Evolutionary conservation across 2,329 filamentous ascomycete genomes (phyloP), one percentile per base, ranked within the genome.

Genomic region (Ascochyta pisi): DNA sequence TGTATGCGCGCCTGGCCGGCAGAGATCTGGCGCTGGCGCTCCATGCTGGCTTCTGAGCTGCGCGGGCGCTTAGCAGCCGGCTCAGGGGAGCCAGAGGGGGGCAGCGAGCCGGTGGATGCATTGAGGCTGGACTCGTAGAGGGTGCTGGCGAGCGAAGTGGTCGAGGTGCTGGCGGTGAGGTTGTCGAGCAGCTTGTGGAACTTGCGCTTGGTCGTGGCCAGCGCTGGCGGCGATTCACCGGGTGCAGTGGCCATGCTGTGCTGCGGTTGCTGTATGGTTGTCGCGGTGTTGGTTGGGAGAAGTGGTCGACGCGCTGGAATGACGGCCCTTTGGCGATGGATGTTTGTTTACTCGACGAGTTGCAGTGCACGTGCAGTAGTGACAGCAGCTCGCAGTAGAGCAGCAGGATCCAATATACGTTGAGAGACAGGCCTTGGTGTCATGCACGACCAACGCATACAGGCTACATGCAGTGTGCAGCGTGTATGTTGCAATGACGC

Each of bases 121-220:
- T 76, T 75, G 53, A 15, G 15, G 53, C 47, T 38, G 41, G 66
- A 67, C 26, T 78, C 69, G 68, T 76, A 74, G 65, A 78, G 57
- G 44, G 50, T 50, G 44, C 45, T 49, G 47, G 62, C 65, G 43
- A 75, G 64, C 41, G 68, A 72, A 57, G 67, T 64, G 43, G 71
- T 61, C 22, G 77, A 84, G 67, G 84, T 84, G 66, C 62, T 85
- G 82, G 76, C 76, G 61, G 77, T 69, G 57, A 83, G 75, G 64
- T 79, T 78, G 71, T 91, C 89, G 26, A 93, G 81, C 22, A 58
- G 82, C 67, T 84, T 84, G 76, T 92, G 89, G 79, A 93, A 92
- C 76, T 93, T 93, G 66, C 90, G 84, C 78, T 93, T 94, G n/a
- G 88, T 91, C 23, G 88, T 85, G 71, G 90, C 90, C 81, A 92